Percentiles rank a stretch among this genome's conserved stretches.
Evolutionary conservation across 352 stramenopile genomes (phyloP).

Genomic region (Pythium oligandrum): DNA sequence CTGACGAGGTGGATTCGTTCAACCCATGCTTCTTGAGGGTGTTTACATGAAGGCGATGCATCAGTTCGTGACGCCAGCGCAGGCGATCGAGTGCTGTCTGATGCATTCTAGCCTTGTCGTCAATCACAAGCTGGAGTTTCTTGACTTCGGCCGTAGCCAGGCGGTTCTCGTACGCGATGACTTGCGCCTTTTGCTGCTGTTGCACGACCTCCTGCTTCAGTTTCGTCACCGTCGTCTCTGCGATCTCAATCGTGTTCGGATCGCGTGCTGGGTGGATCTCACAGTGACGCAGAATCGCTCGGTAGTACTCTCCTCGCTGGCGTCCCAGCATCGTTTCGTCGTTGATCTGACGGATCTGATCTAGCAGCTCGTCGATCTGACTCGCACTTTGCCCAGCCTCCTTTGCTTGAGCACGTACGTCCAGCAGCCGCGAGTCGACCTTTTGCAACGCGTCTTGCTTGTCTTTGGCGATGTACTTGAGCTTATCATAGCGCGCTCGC

Average conservation of each 20-base stretch:
- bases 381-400: conserved; percentile 42
- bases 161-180: conserved; percentile 63
- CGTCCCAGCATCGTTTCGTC: conserved; percentile 57
- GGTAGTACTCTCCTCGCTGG: conserved; percentile 80
- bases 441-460: conserved; percentile 35
- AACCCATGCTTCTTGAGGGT: neutral
- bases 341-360: conserved; percentile 55
- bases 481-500: conserved; percentile 68
- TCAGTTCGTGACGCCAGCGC: conserved; percentile 63
- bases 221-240: conserved; percentile 52
- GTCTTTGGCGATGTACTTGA: conserved; percentile 62
- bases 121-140: conserved; percentile 58
- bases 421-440: conserved; percentile 59
- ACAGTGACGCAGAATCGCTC: conserved; percentile 70
- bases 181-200: conserved; percentile 65
- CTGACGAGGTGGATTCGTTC: neutral
- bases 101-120: conserved; percentile 66
- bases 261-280: conserved; percentile 73
- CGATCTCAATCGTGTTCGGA: conserved; percentile 69
- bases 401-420: conserved; percentile 37
- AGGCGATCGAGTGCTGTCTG: conserved; percentile 53
- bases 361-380: conserved; percentile 53
- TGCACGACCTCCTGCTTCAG: conserved; percentile 65
- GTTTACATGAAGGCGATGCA: conserved; percentile 22
- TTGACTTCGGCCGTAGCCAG: conserved; percentile 55